Evolutionary conservation across 257 asterid genomes (phyloP), one percentile per base, ranked within the genome.

Genomic region (Solanum chiquidenum): DNA sequence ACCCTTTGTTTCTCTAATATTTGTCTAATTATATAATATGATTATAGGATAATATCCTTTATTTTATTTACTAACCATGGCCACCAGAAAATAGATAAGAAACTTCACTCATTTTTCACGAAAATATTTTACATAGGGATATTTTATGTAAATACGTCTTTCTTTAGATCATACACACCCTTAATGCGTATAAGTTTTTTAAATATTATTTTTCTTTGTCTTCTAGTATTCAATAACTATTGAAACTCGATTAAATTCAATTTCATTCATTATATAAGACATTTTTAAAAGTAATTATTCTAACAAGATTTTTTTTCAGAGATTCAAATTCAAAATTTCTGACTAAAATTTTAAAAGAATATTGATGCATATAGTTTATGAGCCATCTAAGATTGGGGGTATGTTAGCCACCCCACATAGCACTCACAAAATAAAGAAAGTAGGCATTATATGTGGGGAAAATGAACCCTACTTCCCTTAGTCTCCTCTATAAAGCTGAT

Each of bases 381-480:
- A 86, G 79, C 58, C 55, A 58, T 31, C 62, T 37, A 62, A 77
- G 76, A 55, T 69, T 80, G 77, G 55, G 38, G 37, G 9, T 42
- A 42, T 79, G 64, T 40, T 90, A 77, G 25, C 60, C 89, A 79
- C 93, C 94, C 94, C 93, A 92, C 94, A 88, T 35, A 83, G 92
- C 94, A 91, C 93, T 92, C 84, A 44, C 86, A 90, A 89, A 25
- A 72, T 74, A 93, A 91, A 93, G 90, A 40, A 85, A 62, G 42
- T 86, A 87, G 91, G 76, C 86, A 86, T 83, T 93, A 44, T 44
- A 91, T 77, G 93, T 86, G 90, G 91, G 93, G 83, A 79, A 91
- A 89, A 87, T 83, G 89, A 93, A 92, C 92, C 94, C 92, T 92
- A 89, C 96, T 84, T 83, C 69, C 83, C 83, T 84, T 87, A 21